Evolutionary conservation across 108 stramenopile genomes (phyloP), one percentile per base, ranked within the genome.

Genomic region (Mayamaea pseudoterrestris): DNA sequence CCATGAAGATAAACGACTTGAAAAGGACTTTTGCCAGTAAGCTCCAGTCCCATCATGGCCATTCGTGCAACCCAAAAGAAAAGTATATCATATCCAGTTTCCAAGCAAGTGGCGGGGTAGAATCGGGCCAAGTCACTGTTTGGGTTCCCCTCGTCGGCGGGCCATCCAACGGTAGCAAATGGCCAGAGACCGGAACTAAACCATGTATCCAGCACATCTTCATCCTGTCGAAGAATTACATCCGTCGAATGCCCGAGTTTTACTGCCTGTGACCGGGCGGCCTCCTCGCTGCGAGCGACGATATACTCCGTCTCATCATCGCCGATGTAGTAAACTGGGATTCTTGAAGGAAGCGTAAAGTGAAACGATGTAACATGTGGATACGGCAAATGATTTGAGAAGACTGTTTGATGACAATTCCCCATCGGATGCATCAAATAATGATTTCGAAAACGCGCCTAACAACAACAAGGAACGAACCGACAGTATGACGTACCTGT

Each of bases 1-100:
- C 89, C 91, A 58, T 94, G 93, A 25, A 97, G 50, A 54, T 90
- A 90, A 44, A 98, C 73, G 0, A 81, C 83, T 42, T 80, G 55
- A 64, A 99, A 99, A n/a, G 98, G 98, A 53, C 75, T 69, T 36
- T 92, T 73, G 1, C 77, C 92, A 14, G 90, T 85, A 32, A 87
- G 54, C 58, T 95, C 92, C 18, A 93, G 60, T 36, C 96, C 93
- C 76, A 99, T 78, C 93, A 96, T 97, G 40, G 87, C 96, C 98
- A 95, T 95, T 39, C 96, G 76, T 26, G 98, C 98, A n/a, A 99
- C 98, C 98, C 98, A 99, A 62, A 99, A 99, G 71, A 99, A 99
- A 5, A 99, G 56, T 54, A 99, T 99, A 69, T 99, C 98, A 51
- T 95, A 93, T 13, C 98, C 98, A 1, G 98, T 99, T 65, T 99